Evolutionary conservation across 2,329 filamentous ascomycete genomes (phyloP).

Genomic region (Aspergillus phoenicis): DNA sequence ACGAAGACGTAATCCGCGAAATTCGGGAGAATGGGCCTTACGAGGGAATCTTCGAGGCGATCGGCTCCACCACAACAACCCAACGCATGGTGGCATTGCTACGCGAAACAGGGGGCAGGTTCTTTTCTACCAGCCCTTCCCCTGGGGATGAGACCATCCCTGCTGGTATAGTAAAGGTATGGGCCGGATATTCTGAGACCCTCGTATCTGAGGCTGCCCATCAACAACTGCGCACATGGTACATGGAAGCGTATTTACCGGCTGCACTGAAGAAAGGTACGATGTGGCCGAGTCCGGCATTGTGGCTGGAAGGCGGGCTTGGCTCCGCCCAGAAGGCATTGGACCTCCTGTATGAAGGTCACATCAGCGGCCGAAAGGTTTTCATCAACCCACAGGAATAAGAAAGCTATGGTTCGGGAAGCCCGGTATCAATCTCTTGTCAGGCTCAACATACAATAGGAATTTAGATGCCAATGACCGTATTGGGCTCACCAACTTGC

Average conservation of each 20-base stretch:
- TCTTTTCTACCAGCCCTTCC: too few species aligned
- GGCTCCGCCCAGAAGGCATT: constrained; percentile 1
- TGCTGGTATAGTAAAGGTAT: too few species aligned
- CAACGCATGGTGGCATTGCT: background rate
- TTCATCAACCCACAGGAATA: background rate
- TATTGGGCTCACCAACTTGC: too few species aligned
- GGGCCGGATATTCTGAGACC: too few species aligned
- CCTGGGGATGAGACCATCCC: too few species aligned
- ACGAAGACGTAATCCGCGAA: constrained; percentile 2
- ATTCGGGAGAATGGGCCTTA: constrained; percentile 12
- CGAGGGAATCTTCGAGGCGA: constrained; percentile 8
- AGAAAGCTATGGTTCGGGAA: too few species aligned
- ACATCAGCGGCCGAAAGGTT: constrained; percentile 8
- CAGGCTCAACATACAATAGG: too few species aligned
- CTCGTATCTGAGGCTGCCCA: background rate
- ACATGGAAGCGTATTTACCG: constrained; percentile 12
- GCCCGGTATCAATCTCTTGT: too few species aligned
- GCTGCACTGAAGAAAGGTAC: constrained; percentile 24
- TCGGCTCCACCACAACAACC: background rate
- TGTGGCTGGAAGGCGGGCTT: background rate
- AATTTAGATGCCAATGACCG: too few species aligned
- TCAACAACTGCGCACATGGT: constrained; percentile 7
- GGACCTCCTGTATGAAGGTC: background rate
- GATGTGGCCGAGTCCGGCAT: background rate
- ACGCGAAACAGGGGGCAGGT: too few species aligned